Conservation (phyloP, 2,329 filamentous ascomycete species). For the Penicillium corylophilum region DNA sequence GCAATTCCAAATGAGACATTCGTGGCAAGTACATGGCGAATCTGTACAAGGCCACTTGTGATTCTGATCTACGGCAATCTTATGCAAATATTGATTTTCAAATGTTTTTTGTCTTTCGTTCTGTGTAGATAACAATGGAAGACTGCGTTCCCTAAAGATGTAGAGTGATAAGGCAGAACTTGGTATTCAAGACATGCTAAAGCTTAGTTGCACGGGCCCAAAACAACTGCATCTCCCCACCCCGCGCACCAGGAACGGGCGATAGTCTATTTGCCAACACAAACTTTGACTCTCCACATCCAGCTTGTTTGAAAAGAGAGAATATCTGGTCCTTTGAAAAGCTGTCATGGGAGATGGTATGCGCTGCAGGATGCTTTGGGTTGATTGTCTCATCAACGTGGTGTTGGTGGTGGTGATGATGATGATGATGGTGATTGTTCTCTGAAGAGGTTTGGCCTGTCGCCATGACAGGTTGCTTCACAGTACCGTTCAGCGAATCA, state of each 20-base stretch:
- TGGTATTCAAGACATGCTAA: not conserved
- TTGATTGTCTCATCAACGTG: not conserved
- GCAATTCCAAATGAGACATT: no score
- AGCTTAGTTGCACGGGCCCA: constrained; percentile 1
- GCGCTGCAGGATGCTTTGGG: not conserved
- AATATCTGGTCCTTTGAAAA: not conserved
- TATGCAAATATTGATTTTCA: no score
- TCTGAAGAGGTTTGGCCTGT: not conserved
- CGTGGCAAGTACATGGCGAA: no score
- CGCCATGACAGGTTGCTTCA: not conserved
- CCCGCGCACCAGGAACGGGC: not conserved
- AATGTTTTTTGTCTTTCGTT: no score
- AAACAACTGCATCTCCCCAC: constrained; percentile 1
- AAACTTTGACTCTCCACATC: constrained; percentile 1
- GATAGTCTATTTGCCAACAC: constrained; percentile 1
- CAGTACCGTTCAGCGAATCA: not conserved
- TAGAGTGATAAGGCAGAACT: no score
- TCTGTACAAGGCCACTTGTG: no score
- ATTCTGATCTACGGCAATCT: no score
- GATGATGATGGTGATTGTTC: no score
- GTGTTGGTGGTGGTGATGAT: not conserved
- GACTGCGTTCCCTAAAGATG: no score
- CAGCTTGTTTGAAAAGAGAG: not conserved
- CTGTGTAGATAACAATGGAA: no score
- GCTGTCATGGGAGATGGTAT: not conserved